Evolutionary conservation across 2,329 filamentous ascomycete genomes (phyloP), one percentile per base, ranked within the genome.

Genomic region (Triangularia verruculosa): DNA sequence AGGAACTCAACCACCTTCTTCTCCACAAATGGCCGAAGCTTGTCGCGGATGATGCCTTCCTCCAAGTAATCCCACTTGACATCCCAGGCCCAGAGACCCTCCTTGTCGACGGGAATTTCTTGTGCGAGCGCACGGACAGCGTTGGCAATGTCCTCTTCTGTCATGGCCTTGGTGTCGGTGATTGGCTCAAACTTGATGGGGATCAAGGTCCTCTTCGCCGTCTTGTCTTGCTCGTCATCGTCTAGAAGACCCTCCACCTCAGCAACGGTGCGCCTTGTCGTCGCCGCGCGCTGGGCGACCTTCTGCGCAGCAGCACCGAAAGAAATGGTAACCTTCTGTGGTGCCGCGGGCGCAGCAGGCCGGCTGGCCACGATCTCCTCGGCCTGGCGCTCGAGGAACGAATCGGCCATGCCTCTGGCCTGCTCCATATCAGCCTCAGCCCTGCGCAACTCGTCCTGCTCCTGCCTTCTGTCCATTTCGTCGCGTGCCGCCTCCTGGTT

Each of bases 1-100:
- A 99, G 84, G 71, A 95, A 96, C 77, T 99, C 95, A 65, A 99
- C 89, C 70, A 98, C 92, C 83, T 98, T 99, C 85, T 96, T 96
- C 81, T 97, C 93, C 62, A 98, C 92, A 78, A 97, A 99, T 28
- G 94, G 93, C 72, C 91, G 87, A 70, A 99, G 86, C 74, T 97
- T 93, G 68, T 96, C 91, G 65, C 87, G 85, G 64, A 98, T 86
- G 51, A 95, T 84, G 15, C 84, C 82, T 66, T 95, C 89, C 73
- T 96, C 91, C 74, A 99, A 83, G 77, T 88, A 92, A 59, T 96
- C 90, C 95, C 95, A 99, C 71, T 93, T 91, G 74, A 99, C 87
- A 17, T 89, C 80, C 92, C 93, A 98, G n/a, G 83, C 85, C 92
- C 94, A 99, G 3, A 99, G 82, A 0, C 91, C 92, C 2, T 90